These are phyloP conservation scores for Ampelocalamus luodianensis DNA, from an alignment of 176 grass and related monocot genomes.

Conservation along the genomic window DNA sequence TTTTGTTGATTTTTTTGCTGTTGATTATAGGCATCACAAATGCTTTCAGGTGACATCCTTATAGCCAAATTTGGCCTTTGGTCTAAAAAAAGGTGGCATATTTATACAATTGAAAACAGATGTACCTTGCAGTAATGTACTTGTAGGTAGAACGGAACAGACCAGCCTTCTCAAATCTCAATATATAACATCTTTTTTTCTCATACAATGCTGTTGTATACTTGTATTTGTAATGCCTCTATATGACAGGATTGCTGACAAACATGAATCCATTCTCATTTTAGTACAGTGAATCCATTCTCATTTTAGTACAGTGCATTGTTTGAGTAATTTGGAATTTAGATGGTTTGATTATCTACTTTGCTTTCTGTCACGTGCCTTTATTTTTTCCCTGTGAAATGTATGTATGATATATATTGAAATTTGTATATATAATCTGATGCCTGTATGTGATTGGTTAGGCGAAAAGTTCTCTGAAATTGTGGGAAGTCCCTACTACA, in stretches of 20 bases:
- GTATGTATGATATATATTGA: neutral
- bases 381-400: conserved; percentile 1
- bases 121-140: neutral
- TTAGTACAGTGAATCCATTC: neutral
- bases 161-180: neutral
- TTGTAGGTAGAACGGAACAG: neutral
- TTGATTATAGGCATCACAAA: neutral
- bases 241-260: neutral
- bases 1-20: neutral
- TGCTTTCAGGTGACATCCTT: neutral
- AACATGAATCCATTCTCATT: neutral
- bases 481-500: conserved; percentile 98
- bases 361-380: neutral
- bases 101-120: neutral
- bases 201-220: neutral
- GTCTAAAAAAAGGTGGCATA: neutral
- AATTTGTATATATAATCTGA: conserved; percentile 31
- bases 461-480: conserved; percentile 99
- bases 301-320: conserved; percentile 7
- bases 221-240: neutral
- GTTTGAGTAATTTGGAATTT: neutral
- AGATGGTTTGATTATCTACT: neutral
- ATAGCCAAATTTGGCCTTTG: neutral
- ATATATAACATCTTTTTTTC: neutral
- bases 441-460: conserved; percentile 40